Evolutionary conservation across 2,329 filamentous ascomycete species (phyloP), one percentile per base, ranked within the genome.

Genomic region (Cytospora chrysosperma): DNA sequence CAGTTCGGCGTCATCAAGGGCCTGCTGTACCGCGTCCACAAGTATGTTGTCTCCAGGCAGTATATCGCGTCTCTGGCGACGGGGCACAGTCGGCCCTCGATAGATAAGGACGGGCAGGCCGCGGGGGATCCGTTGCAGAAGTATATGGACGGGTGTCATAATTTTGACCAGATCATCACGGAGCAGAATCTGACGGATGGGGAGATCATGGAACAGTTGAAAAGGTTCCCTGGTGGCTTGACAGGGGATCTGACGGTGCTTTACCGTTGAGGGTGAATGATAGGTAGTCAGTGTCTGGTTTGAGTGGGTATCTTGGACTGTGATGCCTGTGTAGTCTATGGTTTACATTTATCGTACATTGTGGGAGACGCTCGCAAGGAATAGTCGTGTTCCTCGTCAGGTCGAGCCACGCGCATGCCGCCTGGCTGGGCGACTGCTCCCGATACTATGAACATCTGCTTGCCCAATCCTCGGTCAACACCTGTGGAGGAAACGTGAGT

Each of bases 1-100:
- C 96, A 96, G 64, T 99, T 98, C 72, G 95, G 94, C 63, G 85
- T 97, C 64, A 96, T 98, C 75, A 98, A 98, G 77, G 93, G 94
- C 19, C 91, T 96, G 69, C 78, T 99, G 27, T 97, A 97, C 75
- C 87, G 95, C 37, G 89, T 97, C 49, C 92, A 98, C 78, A 96
- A 95, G 74, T 96, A 96, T 73, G 90, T 92, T 30, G 85, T 96
- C 1, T 87, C 84, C 4, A 86, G 86, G 71, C 83, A 86, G 72
- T 85, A 87, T 69, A 75, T 89, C 26, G 79, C 82, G 9, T 77
- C 78, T 2, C 72, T 87, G 61, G 85, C 84, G 1, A 82, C 82
- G 47, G 85, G 84, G 1, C 78, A 83, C 70, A 80, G 79, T 47
- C 72, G 75, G 27, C 76, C 79, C 1, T 9, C 57, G 10, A 26